Base-by-base conservation (phyloP, 73 alveolate genomes). In the Paramecium tetraurelia region DNA sequence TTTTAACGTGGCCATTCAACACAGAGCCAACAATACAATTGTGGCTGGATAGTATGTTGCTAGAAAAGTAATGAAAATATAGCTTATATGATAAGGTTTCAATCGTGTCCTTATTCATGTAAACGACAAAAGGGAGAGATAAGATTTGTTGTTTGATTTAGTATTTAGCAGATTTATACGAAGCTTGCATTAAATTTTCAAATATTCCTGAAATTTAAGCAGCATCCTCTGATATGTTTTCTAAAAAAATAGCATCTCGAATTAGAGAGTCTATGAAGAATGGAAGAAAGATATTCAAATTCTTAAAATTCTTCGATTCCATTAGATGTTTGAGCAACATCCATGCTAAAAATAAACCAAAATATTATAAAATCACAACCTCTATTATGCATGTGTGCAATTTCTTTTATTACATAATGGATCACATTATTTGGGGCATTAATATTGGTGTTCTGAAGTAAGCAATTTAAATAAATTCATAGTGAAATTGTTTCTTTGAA, bases 251-350 rank as follows among this genome's bases (percentile, higher is more conserved):
- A 14, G 94, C 94, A n/a, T 50, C 71, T 40, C 71, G 59, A 83
- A 93, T 96, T 7, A 93, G 93, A 80, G 95, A 92, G 59, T 87
- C 96, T 24, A 86, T 96, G 87, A 93, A 95, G 21, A 94, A 93
- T 83, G 98, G 98, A 29, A 89, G 98, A 50, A 96, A 96, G 86
- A 95, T 96, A 44, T 96, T 96, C 86, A 88, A 96, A 50, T 90
- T 96, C 59, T 86, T 96, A 40, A 89, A 95, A 48, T 96, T 92
- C 87, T 48, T 93, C 59, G 96, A 95, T 85, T 96, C 95, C 27
- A 68, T 94, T 27, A 43, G 59, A 18, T 93, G 87, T 44, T 85
- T 96, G 31, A 77, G 69, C 11, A 83, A 58, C 20, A 86, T 87
- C 12, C 22, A 58, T 43, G 40, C 88, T 44, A 58, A 76, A 71